Conservation (phyloP, 1,139 yeast species). For the Maudiozyma humilis region DNA sequence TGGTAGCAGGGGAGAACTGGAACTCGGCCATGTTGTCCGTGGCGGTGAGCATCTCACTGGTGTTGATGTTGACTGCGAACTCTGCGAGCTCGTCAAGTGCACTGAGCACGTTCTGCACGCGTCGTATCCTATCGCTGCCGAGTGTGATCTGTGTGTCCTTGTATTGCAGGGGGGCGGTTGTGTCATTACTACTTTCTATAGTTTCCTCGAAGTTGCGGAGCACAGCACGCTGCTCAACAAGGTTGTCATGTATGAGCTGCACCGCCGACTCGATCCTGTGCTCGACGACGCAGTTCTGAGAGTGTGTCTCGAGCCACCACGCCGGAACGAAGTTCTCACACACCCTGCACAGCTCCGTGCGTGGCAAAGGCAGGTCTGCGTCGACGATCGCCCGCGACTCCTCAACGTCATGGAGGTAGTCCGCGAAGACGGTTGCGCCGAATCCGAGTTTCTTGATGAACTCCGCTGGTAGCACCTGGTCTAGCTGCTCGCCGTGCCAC, state of each 20-base stretch:
- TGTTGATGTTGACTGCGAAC: conserved; percentile 65
- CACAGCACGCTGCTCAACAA: conserved; percentile 68
- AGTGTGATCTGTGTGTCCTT: neutral
- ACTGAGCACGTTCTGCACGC: conserved; percentile 12
- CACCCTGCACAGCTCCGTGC: conserved; percentile 74
- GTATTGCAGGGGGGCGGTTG: too few species aligned
- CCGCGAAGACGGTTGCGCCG: conserved; percentile 77
- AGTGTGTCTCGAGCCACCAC: conserved; percentile 93
- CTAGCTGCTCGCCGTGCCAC: conserved; percentile 30
- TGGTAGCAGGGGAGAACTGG: conserved; percentile 65
- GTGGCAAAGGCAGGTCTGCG: conserved; percentile 63
- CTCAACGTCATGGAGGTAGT: conserved; percentile 57
- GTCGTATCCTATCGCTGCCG: conserved; percentile 2
- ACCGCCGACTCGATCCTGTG: conserved; percentile 76
- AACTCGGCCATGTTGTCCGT: neutral
- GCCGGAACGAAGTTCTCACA: conserved; percentile 90
- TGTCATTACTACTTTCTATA: neutral
- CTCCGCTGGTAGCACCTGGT: conserved; percentile 53
- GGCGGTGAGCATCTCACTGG: conserved; percentile 31
- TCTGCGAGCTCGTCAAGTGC: conserved; percentile 59
- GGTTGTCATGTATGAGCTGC: conserved; percentile 67
- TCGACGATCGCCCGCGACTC: conserved; percentile 56
- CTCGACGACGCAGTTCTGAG: conserved; percentile 79
- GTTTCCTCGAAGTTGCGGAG: neutral
- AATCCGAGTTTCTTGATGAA: conserved; percentile 72